Base-by-base conservation (phyloP, 1,284 basidiomycete genomes). In the Trichosporon sp. region DNA sequence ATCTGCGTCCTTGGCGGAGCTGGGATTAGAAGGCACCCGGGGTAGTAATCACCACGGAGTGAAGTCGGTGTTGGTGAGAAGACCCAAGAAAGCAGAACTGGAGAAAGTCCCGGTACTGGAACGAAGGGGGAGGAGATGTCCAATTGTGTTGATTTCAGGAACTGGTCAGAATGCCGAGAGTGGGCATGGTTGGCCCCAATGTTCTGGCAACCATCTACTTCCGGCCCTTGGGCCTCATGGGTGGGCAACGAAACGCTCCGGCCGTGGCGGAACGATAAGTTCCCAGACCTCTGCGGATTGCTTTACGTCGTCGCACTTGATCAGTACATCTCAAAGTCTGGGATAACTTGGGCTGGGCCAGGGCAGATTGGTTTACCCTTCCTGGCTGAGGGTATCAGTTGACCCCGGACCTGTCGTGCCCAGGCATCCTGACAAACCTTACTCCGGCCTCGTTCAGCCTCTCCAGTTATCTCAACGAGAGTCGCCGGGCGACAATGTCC, bases 171-270 rank as follows among this genome's bases (percentile, higher is more conserved):
- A 54, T 54, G 51, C 51, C 51, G 51, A 54, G 51, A 54, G 51
- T 54, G 51, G 51, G 51, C 51, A 54, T 54, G 51, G 19, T 19
- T 54, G 51, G 51, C 51, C 51, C 51, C 51, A 54, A 54, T 19
- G 21, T 54, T 54, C 51, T 54, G 51, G 51, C 51, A 21, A 54
- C 51, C 26, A 11, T 7, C 11, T 54, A 26, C 19, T 26, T 26
- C 51, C 51, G 51, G 21, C 6, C 26, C 21, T 26, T 8, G 51
- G 51, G 19, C 19, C 51, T 6, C 26, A 26, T 26, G 26, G 16
- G n/a, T 51, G 48, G 48, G 51, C 51, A 54, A 54, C n/a, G 6
- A 16, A 26, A 19, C 19, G 48, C 5, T 7, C 16, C 4, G 26
- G 26, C 26, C 26, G 40, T 26, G 26, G 26, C 26, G 26, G 26